A percentile compares a stretch with the other conserved stretches of the same genome.
These are phyloP conservation scores for Sclerotinia minor DNA, from an alignment of 2,329 filamentous ascomycete species.

Conservation along the genomic window DNA sequence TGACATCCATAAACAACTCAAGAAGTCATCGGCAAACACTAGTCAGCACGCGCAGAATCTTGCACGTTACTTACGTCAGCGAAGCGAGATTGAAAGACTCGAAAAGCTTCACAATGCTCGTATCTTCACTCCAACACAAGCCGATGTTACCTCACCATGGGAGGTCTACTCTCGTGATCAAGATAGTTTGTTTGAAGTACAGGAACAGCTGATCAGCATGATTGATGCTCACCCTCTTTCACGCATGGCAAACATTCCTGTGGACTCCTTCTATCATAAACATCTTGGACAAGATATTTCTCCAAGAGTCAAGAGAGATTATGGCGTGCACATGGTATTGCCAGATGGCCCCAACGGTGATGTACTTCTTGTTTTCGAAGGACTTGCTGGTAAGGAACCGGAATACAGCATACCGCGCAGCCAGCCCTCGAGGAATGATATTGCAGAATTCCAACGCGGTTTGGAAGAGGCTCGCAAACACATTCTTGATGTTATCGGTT, in stretches of 20 bases:
- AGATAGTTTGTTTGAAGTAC: slow-evolving; percentile 77
- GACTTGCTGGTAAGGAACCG: slow-evolving; percentile 50
- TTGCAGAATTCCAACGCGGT: slow-evolving; percentile 55
- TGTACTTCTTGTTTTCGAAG: slow-evolving; percentile 74
- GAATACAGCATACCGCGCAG: slow-evolving; percentile 57
- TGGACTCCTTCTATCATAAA: slow-evolving; percentile 78
- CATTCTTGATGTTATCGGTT: slow-evolving; percentile 57
- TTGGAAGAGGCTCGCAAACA: slow-evolving; percentile 58
- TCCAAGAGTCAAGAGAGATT: slow-evolving; percentile 63
- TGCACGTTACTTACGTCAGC: slow-evolving; percentile 82
- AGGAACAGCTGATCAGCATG: slow-evolving; percentile 72
- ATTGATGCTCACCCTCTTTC: slow-evolving; percentile 73
- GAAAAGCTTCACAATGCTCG: slow-evolving; percentile 80
- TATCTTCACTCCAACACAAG: slow-evolving; percentile 75
- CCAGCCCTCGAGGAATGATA: slow-evolving; percentile 52
- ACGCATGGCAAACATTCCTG: slow-evolving; percentile 63
- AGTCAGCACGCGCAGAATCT: slow-evolving; percentile 80
- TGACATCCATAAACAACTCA: slow-evolving; percentile 79
- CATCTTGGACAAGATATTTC: slow-evolving; percentile 67
- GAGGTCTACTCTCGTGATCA: slow-evolving; percentile 84
- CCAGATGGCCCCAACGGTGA: slow-evolving; percentile 60
- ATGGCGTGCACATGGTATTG: slow-evolving; percentile 72
- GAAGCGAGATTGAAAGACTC: slow-evolving; percentile 77
- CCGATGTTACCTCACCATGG: slow-evolving; percentile 75
- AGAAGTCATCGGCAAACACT: slow-evolving; percentile 70